Evolutionary conservation across 441 rosid genomes (phyloP).

Genomic region (Populus hybrid): DNA sequence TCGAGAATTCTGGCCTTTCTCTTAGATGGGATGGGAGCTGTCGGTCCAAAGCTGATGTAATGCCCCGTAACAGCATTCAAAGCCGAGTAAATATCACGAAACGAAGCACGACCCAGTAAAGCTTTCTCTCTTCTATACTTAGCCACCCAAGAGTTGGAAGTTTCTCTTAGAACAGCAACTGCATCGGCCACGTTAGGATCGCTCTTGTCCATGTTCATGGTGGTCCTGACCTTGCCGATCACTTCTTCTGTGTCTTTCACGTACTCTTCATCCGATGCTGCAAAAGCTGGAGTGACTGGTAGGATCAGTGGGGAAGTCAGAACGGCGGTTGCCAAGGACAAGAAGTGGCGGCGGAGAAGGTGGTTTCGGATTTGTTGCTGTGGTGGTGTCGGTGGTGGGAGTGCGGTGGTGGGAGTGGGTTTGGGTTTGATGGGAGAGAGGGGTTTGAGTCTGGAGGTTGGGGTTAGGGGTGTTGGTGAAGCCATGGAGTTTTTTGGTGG

Average conservation of each 20-base stretch:
- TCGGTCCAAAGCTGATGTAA: slow-evolving; percentile 92
- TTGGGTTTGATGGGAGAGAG: slow-evolving; percentile 38
- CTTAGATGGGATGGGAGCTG: slow-evolving; percentile 79
- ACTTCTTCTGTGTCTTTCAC: slow-evolving; percentile 69
- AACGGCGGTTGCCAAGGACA: slow-evolving; percentile 37
- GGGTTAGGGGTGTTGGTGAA: slow-evolving; percentile 55
- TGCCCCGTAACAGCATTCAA: slow-evolving; percentile 88
- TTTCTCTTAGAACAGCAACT: slow-evolving; percentile 70
- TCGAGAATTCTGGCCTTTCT: slow-evolving; percentile 83
- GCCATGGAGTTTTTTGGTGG: slow-evolving; percentile 43
- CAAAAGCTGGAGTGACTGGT: slow-evolving; percentile 42
- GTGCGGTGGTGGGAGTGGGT: slow-evolving; percentile 8
- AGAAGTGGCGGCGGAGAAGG: slow-evolving; percentile 48
- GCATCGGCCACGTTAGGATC: slow-evolving; percentile 78
- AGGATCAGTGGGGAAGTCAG: slow-evolving; percentile 15
- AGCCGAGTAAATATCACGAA: slow-evolving; percentile 83
- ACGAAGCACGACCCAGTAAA: too few relatives aligned
- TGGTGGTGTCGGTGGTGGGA: neutral
- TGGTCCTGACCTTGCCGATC: slow-evolving; percentile 65
- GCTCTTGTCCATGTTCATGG: slow-evolving; percentile 63
- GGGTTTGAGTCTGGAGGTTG: slow-evolving; percentile 41
- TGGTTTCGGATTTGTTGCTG: slow-evolving; percentile 15
- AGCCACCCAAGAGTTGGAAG: slow-evolving; percentile 85
- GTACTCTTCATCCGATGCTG: slow-evolving; percentile 65
- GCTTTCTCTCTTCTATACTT: slow-evolving; percentile 91